Evolutionary conservation across 805 yeast genomes (phyloP).

Genomic region (Starmerella sp.): DNA sequence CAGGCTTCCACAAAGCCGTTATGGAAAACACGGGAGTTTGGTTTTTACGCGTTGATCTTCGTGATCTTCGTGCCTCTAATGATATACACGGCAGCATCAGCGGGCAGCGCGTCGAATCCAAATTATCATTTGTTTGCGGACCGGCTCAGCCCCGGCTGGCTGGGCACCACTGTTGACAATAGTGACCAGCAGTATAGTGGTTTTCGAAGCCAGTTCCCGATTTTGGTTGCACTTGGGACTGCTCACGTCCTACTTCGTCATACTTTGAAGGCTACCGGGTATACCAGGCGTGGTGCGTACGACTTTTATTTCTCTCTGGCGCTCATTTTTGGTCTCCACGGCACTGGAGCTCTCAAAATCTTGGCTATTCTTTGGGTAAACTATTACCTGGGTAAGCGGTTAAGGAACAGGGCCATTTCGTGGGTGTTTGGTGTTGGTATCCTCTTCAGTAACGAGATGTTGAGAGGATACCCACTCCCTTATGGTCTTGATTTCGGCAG

Average conservation of each 20-base stretch:
- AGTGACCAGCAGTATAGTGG: constrained; percentile 83
- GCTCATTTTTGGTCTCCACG: constrained; percentile 67
- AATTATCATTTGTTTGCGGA: constrained; percentile 51
- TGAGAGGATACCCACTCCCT: constrained; percentile 41
- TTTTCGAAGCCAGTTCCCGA: constrained; percentile 67
- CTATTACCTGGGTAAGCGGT: constrained; percentile 35
- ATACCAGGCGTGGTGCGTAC: constrained; percentile 38
- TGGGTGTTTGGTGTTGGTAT: constrained; percentile 79
- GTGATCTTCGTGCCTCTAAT: constrained; percentile 66
- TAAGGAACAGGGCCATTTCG: constrained; percentile 27
- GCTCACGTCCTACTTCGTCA: constrained; percentile 47
- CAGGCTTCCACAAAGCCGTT: constrained; percentile 34
- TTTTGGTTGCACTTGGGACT: constrained; percentile 44
- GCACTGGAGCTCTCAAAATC: constrained; percentile 57
- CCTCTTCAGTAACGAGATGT: constrained; percentile 64
- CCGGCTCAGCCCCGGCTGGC: constrained; percentile 71
- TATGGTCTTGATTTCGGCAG: constrained; percentile 61
- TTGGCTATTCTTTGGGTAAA: constrained; percentile 45
- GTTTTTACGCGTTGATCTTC: constrained; percentile 52
- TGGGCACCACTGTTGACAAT: constrained; percentile 70
- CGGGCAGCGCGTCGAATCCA: constrained; percentile 44
- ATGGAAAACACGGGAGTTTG: constrained; percentile 73
- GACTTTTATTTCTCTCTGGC: constrained; percentile 62
- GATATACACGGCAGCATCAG: constrained; percentile 66
- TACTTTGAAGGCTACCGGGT: constrained; percentile 19